Conservation (phyloP, 345 rosid species). For the Arabis alpina region DNA sequence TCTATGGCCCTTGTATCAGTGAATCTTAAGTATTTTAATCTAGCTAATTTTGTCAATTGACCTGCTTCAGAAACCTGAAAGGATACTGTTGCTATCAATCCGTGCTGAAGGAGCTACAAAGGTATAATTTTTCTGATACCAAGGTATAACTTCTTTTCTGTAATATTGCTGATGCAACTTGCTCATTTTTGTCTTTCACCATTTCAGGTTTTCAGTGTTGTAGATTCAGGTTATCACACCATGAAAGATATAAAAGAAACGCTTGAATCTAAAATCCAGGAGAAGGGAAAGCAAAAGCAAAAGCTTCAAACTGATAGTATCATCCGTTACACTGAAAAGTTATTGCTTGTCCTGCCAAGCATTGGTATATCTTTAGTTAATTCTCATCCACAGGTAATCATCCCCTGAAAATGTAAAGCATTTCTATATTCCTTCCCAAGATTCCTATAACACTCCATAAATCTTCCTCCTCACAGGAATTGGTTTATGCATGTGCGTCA, state of each 20-base stretch:
- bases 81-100: conserved; percentile 67
- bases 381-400: conserved; percentile 74
- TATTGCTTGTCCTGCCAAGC: conserved; percentile 64
- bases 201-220: conserved; percentile 74
- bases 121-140: conserved; percentile 50
- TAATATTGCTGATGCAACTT: conserved; percentile 18
- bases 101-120: conserved; percentile 87
- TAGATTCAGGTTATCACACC: conserved; percentile 80
- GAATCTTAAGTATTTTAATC: conserved; percentile 4
- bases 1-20: conserved; percentile 15
- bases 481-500: conserved; percentile 83
- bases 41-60: conserved; percentile 27
- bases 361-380: conserved; percentile 80
- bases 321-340: conserved; percentile 65
- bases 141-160: conserved; percentile 2
- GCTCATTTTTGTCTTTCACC: conserved; percentile 29
- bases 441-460: conserved; percentile 25
- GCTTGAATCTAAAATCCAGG: conserved; percentile 40
- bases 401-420: conserved; percentile 4
- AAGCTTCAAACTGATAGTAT: conserved; percentile 54
- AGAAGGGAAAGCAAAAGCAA: conserved; percentile 56
- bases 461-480: conserved; percentile 60
- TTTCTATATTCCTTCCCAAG: conserved; percentile 13
- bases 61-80: conserved; percentile 79
- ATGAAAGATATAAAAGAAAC: conserved; percentile 54